Percentiles rank a stretch among this genome's conserved stretches.
These are phyloP conservation scores for Talaromyces sp. DNA, from an alignment of 2,329 filamentous ascomycete species.

Conservation along the genomic window DNA sequence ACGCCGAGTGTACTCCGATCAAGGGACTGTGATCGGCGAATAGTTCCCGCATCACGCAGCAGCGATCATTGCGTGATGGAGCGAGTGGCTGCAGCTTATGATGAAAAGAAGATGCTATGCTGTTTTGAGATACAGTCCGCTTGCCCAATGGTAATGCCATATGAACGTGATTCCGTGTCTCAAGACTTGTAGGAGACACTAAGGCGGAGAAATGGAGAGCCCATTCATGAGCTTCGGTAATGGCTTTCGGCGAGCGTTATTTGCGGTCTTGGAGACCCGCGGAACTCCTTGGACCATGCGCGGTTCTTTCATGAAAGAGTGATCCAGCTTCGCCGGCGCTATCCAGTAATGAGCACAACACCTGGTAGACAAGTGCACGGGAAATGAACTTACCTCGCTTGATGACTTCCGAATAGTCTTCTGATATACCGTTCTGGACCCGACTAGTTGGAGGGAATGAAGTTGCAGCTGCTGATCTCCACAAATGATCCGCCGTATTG, in stretches of 20 bases:
- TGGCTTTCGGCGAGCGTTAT: conserved; percentile 42
- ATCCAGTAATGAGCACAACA: conserved; percentile 3
- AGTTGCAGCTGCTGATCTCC: conserved; percentile 58
- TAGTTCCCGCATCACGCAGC: background rate
- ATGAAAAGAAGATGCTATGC: background rate
- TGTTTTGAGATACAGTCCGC: background rate
- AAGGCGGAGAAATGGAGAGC: conserved; percentile 36
- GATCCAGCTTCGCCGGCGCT: conserved; percentile 75
- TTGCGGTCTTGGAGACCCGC: conserved; percentile 48
- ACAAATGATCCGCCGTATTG: conserved; percentile 61
- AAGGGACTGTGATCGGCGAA: background rate
- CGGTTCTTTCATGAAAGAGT: conserved; percentile 85
- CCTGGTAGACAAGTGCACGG: background rate
- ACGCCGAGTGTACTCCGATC: background rate
- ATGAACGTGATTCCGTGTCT: background rate
- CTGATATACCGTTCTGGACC: conserved; percentile 39
- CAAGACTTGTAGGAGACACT: background rate
- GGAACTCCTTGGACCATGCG: conserved; percentile 86
- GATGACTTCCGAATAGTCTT: conserved; percentile 52
- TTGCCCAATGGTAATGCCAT: background rate
- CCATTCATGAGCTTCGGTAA: conserved; percentile 44
- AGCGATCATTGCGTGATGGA: background rate
- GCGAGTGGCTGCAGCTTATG: background rate
- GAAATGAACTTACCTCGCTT: conserved; percentile 44
- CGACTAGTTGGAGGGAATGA: conserved; percentile 54